phyloP scores from a whole-genome alignment of 306 rosid species.

The Cucurbita pepo region DNA sequence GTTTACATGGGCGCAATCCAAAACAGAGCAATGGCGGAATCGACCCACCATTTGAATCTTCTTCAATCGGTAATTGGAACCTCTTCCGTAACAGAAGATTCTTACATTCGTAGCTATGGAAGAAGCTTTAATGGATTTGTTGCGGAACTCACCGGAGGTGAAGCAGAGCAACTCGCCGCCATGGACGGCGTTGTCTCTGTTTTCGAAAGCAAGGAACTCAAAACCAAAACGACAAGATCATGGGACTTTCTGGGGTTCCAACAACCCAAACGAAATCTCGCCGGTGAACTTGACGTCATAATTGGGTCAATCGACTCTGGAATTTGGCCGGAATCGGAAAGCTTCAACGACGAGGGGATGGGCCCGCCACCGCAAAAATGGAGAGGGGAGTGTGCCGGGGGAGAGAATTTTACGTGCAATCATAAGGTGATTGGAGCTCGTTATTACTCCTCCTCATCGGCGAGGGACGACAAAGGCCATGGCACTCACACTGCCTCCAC shows the following conservation, averaged over 20 bases:
- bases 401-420: slow-evolving; percentile 19
- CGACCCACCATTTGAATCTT: slow-evolving; percentile 1
- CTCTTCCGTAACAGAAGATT: background rate
- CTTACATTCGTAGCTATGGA: slow-evolving; percentile 7
- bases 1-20: slow-evolving; percentile 11
- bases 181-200: slow-evolving; percentile 16
- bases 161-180: slow-evolving; percentile 6
- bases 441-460: background rate
- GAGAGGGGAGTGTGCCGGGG: slow-evolving; percentile 17
- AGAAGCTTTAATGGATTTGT: slow-evolving; percentile 27
- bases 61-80: background rate
- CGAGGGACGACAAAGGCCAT: slow-evolving; percentile 12
- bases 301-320: slow-evolving; percentile 17
- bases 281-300: slow-evolving; percentile 7
- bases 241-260: slow-evolving; percentile 23
- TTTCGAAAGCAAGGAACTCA: slow-evolving; percentile 2
- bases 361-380: slow-evolving; percentile 16
- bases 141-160: slow-evolving; percentile 7
- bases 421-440: slow-evolving; percentile 19
- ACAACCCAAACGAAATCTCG: background rate
- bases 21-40: background rate
- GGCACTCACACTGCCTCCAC: slow-evolving; percentile 22
- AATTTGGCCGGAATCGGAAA: slow-evolving; percentile 20
- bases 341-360: slow-evolving; percentile 14
- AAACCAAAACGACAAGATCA: slow-evolving; percentile 22